These are phyloP conservation scores for Ganoderma lingzhi DNA, from an alignment of 1,284 basidiomycete species.

Conservation along the genomic window DNA sequence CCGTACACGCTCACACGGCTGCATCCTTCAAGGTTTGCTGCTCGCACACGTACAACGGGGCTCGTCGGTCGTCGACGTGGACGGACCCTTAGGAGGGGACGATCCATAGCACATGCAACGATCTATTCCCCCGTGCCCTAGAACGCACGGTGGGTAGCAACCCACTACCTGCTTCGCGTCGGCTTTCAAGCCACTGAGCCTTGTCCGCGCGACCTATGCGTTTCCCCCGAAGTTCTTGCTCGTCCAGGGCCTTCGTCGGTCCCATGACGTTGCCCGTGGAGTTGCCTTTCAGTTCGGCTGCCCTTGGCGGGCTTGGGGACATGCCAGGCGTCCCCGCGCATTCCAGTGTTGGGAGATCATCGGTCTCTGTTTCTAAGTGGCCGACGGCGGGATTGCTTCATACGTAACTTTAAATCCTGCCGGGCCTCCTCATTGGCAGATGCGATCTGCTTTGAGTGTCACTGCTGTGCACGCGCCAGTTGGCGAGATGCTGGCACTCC, in stretches of 20 bases:
- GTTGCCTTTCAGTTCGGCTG: neutral
- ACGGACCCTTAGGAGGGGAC: neutral
- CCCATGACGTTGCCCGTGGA: neutral
- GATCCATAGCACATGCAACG: neutral
- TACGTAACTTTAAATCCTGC: neutral
- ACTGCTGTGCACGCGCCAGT: constrained; percentile 9
- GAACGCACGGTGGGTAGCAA: neutral
- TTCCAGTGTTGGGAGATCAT: neutral
- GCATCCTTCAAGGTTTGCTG: neutral
- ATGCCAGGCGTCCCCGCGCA: neutral
- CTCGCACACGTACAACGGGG: neutral
- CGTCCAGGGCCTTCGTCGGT: neutral
- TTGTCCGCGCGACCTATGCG: constrained; percentile 2
- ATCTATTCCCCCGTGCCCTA: neutral
- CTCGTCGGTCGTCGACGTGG: neutral
- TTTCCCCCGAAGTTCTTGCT: neutral
- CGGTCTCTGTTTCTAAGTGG: neutral
- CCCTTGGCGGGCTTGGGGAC: neutral
- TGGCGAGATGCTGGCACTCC: neutral
- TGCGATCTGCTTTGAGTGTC: constrained; percentile 5
- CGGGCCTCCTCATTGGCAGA: constrained; percentile 3
- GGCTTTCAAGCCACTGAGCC: neutral
- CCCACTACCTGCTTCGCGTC: neutral
- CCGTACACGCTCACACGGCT: neutral
- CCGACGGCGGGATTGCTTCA: neutral